phyloP scores from a whole-genome alignment of 768 basidiomycete genomes.

The Clitopilus hobsonii region DNA sequence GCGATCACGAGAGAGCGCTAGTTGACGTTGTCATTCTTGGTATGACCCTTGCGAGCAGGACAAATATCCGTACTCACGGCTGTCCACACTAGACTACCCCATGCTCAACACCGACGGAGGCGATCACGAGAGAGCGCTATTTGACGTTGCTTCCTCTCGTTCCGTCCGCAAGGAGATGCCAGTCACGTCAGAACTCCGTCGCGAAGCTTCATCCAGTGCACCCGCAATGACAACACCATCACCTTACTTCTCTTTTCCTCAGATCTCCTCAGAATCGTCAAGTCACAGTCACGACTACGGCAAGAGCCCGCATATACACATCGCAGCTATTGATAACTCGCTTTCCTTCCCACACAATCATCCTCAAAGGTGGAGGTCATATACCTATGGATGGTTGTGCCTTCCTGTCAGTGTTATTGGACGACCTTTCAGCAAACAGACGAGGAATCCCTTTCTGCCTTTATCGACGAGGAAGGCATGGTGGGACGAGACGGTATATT shows the following conservation, averaged over 20 bases:
- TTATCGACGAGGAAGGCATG: slow-evolving; percentile 77
- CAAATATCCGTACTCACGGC: too few relatives aligned
- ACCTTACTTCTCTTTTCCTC: slow-evolving; percentile 31
- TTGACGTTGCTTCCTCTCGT: slow-evolving; percentile 75
- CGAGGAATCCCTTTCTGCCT: slow-evolving; percentile 77
- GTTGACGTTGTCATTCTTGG: slow-evolving; percentile 90
- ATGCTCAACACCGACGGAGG: slow-evolving; percentile 91
- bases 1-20: slow-evolving; percentile 74
- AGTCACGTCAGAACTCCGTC: slow-evolving; percentile 64
- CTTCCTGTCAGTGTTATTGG: slow-evolving; percentile 84
- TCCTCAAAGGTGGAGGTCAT: slow-evolving; percentile 72
- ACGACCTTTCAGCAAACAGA: slow-evolving; percentile 78
- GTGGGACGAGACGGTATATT: slow-evolving; percentile 87
- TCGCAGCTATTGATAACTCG: slow-evolving; percentile 92
- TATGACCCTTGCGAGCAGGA: slow-evolving; percentile 26
- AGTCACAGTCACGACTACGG: slow-evolving; percentile 41
- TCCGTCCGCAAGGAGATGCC: slow-evolving; percentile 66
- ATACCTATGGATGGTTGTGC: slow-evolving; percentile 87
- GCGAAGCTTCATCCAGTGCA: slow-evolving; percentile 29
- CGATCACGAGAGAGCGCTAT: slow-evolving; percentile 70
- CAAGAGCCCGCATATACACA: slow-evolving; percentile 77
- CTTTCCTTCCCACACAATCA: slow-evolving; percentile 91
- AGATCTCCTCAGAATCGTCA: slow-evolving; percentile 26
- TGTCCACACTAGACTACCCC: slow-evolving; percentile 63
- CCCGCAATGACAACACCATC: slow-evolving; percentile 32